Evolutionary conservation across 257 asterid genomes (phyloP), one percentile per base, ranked within the genome.

Genomic region (Catharanthus roseus): DNA sequence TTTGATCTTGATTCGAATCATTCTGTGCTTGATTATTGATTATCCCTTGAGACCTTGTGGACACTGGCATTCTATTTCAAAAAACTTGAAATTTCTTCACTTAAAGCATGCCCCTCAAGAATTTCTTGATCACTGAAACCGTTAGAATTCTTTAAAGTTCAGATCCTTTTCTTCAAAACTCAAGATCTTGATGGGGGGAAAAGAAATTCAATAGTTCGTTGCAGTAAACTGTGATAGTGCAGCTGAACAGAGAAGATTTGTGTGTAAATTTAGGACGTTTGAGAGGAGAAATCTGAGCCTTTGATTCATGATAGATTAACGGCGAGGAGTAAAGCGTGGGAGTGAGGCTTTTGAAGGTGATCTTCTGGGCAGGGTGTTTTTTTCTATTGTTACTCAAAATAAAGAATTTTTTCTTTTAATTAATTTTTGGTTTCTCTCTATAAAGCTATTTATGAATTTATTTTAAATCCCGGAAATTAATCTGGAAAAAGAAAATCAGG

Each of bases 41-140:
- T 58, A 42, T 49, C 58, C 67, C 76, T 45, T 81, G 81, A 64
- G 88, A 79, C 78, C 88, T 81, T 28, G 88, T 81, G 33, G 77
- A 79, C 51, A 84, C 86, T 13, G 88, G 84, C 88, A 84, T 84
- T 68, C 78, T 75, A 60, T 50, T 55, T 38, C 42, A 39, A 50
- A 38, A 61, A 45, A 12, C 50, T 29, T n/a, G 24, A 21, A 23
- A 7, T 15, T 28, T 31, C 38, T 34, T 54, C 55, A 64, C 34
- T n/a, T 74, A 58, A 64, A 74, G 68, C 77, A 74, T 73, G 74
- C 78, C 73, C 76, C 42, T 8, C 67, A 2, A 26, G 62, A 54
- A 34, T 73, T 77, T 77, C 73, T 68, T 61, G 57, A 58, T 60
- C 3, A 64, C 71, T 38, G 28, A 72, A 74, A 66, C 62, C 61